Base-by-base conservation (phyloP, 257 asterid species). In the Solanum rostratum region DNA sequence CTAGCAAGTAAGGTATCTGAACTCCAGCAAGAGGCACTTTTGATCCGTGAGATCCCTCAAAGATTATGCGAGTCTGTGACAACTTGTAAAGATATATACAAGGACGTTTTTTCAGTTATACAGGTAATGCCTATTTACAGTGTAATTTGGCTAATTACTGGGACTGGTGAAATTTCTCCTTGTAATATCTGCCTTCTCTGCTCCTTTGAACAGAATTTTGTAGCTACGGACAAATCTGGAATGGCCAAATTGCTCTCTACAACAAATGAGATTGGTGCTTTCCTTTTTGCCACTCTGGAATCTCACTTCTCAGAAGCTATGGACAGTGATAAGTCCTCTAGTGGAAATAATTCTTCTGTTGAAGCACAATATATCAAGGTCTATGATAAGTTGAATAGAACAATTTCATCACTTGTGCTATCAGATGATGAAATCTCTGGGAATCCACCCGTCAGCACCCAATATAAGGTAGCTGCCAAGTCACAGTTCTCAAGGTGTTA, bases 391-490 rank as follows among this genome's bases (percentile, higher is more conserved):
- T 85, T 94, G 92, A 92, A 87, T 45, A 87, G 88, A 84, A 88
- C 93, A 81, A 88, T 93, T 69, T 88, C 97, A 45, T 90, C 89
- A 39, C 87, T 92, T 87, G 90, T 87, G 63, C 81, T 90, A 68
- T 78, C 89, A 79, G 91, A 90, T 85, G 89, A 84, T 71, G 84
- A 91, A 85, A 79, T 76, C 27, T 70, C 80, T 65, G 82, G 84
- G 65, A 89, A 86, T 86, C 84, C 85, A 59, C 74, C 43, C 70
- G 12, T 27, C 88, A 50, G 88, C 91, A 83, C 88, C 92, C 89
- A 92, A 84, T 39, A 85, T 88, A 94, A 95, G 98, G 99, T 96
- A 94, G 97, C 95, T 92, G 93, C 92, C 88, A 89, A 90, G 92
- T 88, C 93, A 88, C 90, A 85, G 86, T 87, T 86, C 79, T 84